phyloP scores from a whole-genome alignment of 2,329 filamentous ascomycete genomes.

The Fusarium sp. region DNA sequence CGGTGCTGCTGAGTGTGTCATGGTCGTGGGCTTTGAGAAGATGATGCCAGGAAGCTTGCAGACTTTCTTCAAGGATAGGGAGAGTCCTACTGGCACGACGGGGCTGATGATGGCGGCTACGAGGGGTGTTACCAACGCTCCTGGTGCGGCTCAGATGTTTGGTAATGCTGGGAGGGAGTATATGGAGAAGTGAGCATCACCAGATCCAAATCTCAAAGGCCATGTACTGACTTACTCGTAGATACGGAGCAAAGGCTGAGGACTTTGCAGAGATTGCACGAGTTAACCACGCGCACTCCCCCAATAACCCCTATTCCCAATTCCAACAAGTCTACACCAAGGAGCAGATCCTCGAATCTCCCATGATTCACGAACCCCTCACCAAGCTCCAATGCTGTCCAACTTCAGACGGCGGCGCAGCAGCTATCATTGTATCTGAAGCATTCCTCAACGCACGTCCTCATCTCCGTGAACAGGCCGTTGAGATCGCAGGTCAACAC shows the following conservation, averaged over 20 bases:
- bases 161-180: slow-evolving; percentile 95
- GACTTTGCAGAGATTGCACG: slow-evolving; percentile 97
- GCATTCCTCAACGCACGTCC: slow-evolving; percentile 87
- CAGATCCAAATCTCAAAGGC: not conserved
- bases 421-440: slow-evolving; percentile 89
- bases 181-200: slow-evolving; percentile 79
- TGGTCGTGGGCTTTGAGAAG: slow-evolving; percentile 97
- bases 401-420: slow-evolving; percentile 91
- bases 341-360: slow-evolving; percentile 80
- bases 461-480: slow-evolving; percentile 82
- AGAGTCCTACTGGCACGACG: slow-evolving; percentile 80
- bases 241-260: slow-evolving; percentile 81
- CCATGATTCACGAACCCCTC: slow-evolving; percentile 85
- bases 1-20: slow-evolving; percentile 85
- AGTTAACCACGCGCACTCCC: slow-evolving; percentile 91
- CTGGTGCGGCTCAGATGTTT: slow-evolving; percentile 91
- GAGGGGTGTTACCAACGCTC: slow-evolving; percentile 82
- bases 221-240: slow-evolving; percentile 49
- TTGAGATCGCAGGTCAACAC: slow-evolving; percentile 88
- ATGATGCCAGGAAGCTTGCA: slow-evolving; percentile 94
- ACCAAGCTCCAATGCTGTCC: slow-evolving; percentile 99
- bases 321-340: slow-evolving; percentile 92
- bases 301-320: slow-evolving; percentile 96
- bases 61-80: slow-evolving; percentile 84
- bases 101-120: slow-evolving; percentile 85